phyloP scores from a whole-genome alignment of 2,329 filamentous ascomycete genomes.

The Stemphylium vesicarium region DNA sequence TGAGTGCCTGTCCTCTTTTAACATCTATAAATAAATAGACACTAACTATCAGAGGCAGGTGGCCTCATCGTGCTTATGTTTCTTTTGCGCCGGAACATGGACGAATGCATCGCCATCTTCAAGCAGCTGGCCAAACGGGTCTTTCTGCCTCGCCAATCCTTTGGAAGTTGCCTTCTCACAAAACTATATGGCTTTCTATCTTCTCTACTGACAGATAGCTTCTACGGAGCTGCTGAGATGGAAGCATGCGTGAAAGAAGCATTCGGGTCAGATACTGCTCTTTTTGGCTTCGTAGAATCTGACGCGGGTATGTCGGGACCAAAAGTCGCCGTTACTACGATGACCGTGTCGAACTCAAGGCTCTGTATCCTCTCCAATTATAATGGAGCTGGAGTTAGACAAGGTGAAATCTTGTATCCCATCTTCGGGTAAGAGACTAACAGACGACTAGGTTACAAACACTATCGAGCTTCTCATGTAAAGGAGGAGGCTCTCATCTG shows the following conservation, averaged over 20 bases:
- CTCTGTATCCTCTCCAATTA: constrained; percentile 27
- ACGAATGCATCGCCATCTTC: constrained; percentile 16
- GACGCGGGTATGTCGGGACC: not conserved
- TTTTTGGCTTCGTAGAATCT: constrained; percentile 14
- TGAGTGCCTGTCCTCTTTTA: not conserved
- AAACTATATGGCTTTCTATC: constrained; percentile 43
- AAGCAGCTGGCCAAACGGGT: constrained; percentile 14
- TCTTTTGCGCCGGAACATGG: constrained; percentile 9
- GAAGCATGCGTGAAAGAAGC: constrained; percentile 38
- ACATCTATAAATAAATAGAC: not conserved
- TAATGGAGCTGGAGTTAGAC: constrained; percentile 12
- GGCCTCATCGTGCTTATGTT: constrained; percentile 26
- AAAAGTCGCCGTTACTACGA: constrained; percentile 21
- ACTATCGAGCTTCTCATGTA: constrained; percentile 10
- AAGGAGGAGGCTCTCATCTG: constrained; percentile 16
- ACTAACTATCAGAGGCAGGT: constrained; percentile 7
- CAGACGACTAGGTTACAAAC: constrained; percentile 14
- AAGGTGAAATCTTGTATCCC: constrained; percentile 5
- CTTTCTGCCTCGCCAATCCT: constrained; percentile 1
- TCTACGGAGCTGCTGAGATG: constrained; percentile 41
- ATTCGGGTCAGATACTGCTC: constrained; percentile 4
- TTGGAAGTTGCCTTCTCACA: not conserved
- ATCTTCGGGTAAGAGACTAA: constrained; percentile 1
- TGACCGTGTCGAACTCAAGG: constrained; percentile 8
- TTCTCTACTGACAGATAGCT: constrained; percentile 11